Percentiles rank a stretch among this genome's conserved stretches.
Conservation (phyloP, 768 basidiomycete genomes). For the Boletus insuetus region DNA sequence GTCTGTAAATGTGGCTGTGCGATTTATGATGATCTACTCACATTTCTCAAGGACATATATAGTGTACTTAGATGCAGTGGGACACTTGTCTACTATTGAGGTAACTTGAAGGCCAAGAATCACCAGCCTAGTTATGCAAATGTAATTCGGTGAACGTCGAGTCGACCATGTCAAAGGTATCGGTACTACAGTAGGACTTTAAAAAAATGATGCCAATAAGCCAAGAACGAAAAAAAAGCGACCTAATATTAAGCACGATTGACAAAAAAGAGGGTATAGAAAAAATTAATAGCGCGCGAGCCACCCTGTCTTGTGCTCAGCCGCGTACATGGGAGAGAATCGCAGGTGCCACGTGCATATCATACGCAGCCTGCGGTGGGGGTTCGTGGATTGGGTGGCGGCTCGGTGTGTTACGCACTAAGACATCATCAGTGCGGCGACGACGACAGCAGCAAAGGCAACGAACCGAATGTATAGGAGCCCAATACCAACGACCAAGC, state of each 20-base stretch:
- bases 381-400: conserved; percentile 27
- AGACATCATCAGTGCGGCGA: too few species aligned
- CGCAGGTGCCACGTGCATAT: conserved; percentile 23
- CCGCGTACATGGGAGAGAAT: conserved; percentile 3
- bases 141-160: neutral
- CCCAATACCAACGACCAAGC: conserved; percentile 7
- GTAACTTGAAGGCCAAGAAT: too few species aligned
- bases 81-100: too few species aligned
- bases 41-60: too few species aligned
- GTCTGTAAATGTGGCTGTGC: too few species aligned
- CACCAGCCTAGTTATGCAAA: neutral
- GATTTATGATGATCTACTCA: too few species aligned
- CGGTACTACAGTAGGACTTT: too few species aligned
- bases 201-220: too few species aligned
- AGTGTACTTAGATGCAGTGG: too few species aligned
- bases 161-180: too few species aligned
- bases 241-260: neutral
- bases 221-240: too few species aligned
- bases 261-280: neutral
- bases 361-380: conserved; percentile 28
- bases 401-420: too few species aligned
- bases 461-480: conserved; percentile 8
- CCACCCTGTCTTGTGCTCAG: conserved; percentile 25
- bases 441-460: conserved; percentile 7
- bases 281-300: conserved; percentile 16